Evolutionary conservation across 371 early-diverging fungal genomes (phyloP), one percentile per base, ranked within the genome.

Genomic region (Entomophthora muscae): DNA sequence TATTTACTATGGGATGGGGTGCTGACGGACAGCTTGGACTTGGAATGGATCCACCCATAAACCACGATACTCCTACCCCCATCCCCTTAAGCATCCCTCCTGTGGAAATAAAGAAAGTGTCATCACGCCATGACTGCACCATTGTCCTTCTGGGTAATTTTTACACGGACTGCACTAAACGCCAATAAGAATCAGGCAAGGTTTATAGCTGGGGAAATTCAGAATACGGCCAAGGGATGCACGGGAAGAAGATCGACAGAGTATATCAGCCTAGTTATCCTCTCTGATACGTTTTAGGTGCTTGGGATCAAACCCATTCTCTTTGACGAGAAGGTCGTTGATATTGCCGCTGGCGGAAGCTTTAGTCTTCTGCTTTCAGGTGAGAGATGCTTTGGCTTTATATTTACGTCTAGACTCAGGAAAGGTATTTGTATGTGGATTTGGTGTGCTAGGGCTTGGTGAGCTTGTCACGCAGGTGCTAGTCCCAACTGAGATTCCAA

Each of bases 131-230:
- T 0, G 89, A 89, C 66, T 89, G 83, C 65, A 85, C 86, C 1
- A 62, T 86, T 53, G 83, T 80, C 1, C 68, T 86, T 29, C 67
- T 71, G 17, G 72, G 71, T 67, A 66, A 68, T 5, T 42, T 5
- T 42, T 42, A 10, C 17, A 42, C 10, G 42, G 10, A n/a, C 42
- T 42, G 42, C 42, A 42, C 17, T 42, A 42, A 42, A 22, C 12
- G 5, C 7, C 53, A 23, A 33, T 23, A 67, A 72, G 75, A 76
- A 21, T 70, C 75, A 42, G 73, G 78, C 22, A 67, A 70, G 33
- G 51, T 89, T 33, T 86, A 78, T 76, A 81, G 79, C 29, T 89
- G 89, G 89, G 89, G 89, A 22, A 89, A 89, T 67, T 81, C 85
- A 5, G 89, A 89, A 71, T 88, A 89, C 68, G 88, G 88, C 13